Conservation (phyloP, 2,329 filamentous ascomycete species). For the Chaetomiaceae sp. region DNA sequence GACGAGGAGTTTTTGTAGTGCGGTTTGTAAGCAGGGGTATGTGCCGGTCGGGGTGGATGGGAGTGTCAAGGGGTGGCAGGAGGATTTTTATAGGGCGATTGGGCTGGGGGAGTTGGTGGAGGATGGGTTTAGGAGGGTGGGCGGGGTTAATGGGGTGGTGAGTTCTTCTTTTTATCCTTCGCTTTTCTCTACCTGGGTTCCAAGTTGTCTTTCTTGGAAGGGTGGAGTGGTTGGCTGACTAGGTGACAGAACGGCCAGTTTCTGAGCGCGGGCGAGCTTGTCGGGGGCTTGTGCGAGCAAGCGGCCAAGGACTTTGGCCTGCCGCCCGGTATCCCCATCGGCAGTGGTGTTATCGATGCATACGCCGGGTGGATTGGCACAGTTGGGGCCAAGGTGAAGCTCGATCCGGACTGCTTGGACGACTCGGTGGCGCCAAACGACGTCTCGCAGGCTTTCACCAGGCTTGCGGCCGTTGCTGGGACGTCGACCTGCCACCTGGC, state of each 20-base stretch:
- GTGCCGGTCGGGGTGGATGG: conserved; percentile 96
- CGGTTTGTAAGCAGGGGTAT: conserved; percentile 95
- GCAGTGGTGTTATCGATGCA: conserved; percentile 94
- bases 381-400: conserved; percentile 90
- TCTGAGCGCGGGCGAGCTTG: conserved; percentile 84
- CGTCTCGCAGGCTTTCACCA: conserved; percentile 85
- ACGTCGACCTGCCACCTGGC: conserved; percentile 97
- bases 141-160: conserved; percentile 92
- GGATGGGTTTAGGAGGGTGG: conserved; percentile 88
- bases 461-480: conserved; percentile 88
- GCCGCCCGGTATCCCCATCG: conserved; percentile 81
- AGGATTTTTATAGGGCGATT: conserved; percentile 84
- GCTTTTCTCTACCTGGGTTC: neutral
- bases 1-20: conserved; percentile 88
- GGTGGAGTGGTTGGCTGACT: conserved; percentile 16
- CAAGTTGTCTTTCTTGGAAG: neutral
- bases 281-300: conserved; percentile 78
- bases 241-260: conserved; percentile 77
- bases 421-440: conserved; percentile 70
- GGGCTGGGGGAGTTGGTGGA: conserved; percentile 79
- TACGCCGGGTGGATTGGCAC: conserved; percentile 99
- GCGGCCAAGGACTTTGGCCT: conserved; percentile 81
- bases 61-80: conserved; percentile 96
- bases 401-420: conserved; percentile 64
- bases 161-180: conserved; percentile 45